Evolutionary conservation across 75 land plant genomes (phyloP).

Genomic region (Azolla pinnata): DNA sequence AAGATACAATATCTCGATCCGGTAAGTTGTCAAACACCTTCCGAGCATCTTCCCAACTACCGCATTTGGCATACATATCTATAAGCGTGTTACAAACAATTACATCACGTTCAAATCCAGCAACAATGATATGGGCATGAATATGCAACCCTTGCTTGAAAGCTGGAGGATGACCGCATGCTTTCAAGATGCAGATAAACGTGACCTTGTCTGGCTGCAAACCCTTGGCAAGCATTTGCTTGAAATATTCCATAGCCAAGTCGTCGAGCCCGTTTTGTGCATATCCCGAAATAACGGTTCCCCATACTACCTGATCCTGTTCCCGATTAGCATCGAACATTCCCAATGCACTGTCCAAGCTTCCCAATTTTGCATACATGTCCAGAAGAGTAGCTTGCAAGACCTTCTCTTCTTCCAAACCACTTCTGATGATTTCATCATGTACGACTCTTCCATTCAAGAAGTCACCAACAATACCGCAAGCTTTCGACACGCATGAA

Average conservation of each 20-base stretch:
- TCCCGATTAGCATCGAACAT: slow-evolving; percentile 26
- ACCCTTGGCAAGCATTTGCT: slow-evolving; percentile 26
- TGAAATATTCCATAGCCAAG: slow-evolving; percentile 37
- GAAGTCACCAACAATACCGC: slow-evolving; percentile 28
- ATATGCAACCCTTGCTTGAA: slow-evolving; percentile 32
- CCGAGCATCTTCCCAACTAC: slow-evolving; percentile 15
- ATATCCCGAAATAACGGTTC: slow-evolving; percentile 42
- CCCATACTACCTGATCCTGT: slow-evolving; percentile 37
- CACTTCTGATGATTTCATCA: slow-evolving; percentile 23
- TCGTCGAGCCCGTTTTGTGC: slow-evolving; percentile 21
- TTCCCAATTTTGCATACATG: slow-evolving; percentile 48
- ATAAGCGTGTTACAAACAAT: slow-evolving; percentile 33
- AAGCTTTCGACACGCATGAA: slow-evolving; percentile 36
- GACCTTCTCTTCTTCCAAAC: slow-evolving; percentile 22
- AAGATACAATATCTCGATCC: slow-evolving; percentile 11
- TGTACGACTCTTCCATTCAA: slow-evolving; percentile 31
- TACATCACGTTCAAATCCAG: slow-evolving; percentile 31
- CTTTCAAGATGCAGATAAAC: slow-evolving; percentile 39
- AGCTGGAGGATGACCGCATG: slow-evolving; percentile 39
- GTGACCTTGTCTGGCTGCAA: slow-evolving; percentile 36
- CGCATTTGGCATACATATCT: slow-evolving; percentile 79
- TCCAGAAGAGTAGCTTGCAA: slow-evolving; percentile 42
- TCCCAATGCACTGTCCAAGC: slow-evolving; percentile 14
- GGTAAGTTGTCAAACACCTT: slow-evolving; percentile 9
- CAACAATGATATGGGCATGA: slow-evolving; percentile 31